Percentiles rank a stretch among this genome's conserved stretches.
These are phyloP conservation scores for Colletotrichum sp. DNA, from an alignment of 2,329 filamentous ascomycete species.

Conservation along the genomic window DNA sequence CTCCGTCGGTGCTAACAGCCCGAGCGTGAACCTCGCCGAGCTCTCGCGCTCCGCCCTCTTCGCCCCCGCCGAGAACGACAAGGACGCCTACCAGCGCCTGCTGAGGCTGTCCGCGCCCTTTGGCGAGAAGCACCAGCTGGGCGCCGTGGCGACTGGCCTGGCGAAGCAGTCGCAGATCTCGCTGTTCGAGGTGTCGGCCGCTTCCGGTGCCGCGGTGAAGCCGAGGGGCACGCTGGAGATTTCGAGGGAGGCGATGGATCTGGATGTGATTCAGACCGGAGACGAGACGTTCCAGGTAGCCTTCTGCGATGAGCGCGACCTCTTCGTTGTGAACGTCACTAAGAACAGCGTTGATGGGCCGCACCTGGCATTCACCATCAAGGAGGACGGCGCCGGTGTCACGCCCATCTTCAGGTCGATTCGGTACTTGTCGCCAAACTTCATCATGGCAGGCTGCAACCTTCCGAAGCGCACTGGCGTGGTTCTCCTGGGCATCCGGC, in stretches of 20 bases:
- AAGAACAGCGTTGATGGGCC: conserved; percentile 51
- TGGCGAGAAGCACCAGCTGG: conserved; percentile 59
- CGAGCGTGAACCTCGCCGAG: conserved; percentile 51
- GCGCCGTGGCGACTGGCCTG: conserved; percentile 80
- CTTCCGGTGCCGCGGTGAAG: conserved; percentile 52
- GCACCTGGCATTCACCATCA: conserved; percentile 61
- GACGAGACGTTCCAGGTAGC: conserved; percentile 72
- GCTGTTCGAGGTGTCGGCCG: conserved; percentile 72
- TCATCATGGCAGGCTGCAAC: conserved; percentile 64
- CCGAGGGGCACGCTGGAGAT: conserved; percentile 55
- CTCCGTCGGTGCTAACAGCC: conserved; percentile 31
- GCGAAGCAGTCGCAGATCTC: conserved; percentile 79
- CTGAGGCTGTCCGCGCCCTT: conserved; percentile 59
- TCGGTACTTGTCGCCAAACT: conserved; percentile 63
- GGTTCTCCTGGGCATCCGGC: conserved; percentile 60
- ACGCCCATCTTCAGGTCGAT: conserved; percentile 62
- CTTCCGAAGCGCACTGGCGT: conserved; percentile 63
- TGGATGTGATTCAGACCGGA: conserved; percentile 71
- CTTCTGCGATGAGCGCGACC: conserved; percentile 79
- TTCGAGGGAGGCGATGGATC: conserved; percentile 66
- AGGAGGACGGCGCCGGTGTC: conserved; percentile 47
- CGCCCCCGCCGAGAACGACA: conserved; percentile 50
- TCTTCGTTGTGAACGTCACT: conserved; percentile 67
- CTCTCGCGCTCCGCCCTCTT: conserved; percentile 60
- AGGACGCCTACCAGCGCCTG: conserved; percentile 63